phyloP scores from a whole-genome alignment of 2,329 filamentous ascomycete genomes.

The Pseudocercospora musae region DNA sequence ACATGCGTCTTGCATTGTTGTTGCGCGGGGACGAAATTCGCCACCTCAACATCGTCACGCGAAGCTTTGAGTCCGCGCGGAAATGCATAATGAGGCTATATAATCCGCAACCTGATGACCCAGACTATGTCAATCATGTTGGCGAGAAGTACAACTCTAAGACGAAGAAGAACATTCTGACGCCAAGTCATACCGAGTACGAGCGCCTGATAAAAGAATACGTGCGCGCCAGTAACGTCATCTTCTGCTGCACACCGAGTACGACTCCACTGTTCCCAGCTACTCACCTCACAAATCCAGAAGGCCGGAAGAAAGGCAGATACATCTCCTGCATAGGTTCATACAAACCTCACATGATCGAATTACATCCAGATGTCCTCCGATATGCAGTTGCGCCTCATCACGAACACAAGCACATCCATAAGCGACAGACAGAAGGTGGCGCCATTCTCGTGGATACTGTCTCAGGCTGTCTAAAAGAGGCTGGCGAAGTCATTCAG shows the following conservation, averaged over 20 bases:
- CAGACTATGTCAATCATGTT: conserved; percentile 36
- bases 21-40: conserved; percentile 67
- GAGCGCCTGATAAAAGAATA: conserved; percentile 66
- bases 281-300: conserved; percentile 66
- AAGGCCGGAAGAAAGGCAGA: conserved; percentile 66
- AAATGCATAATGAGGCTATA: conserved; percentile 55
- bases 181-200: conserved; percentile 68
- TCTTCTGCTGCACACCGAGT: conserved; percentile 86
- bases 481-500: conserved; percentile 83
- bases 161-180: conserved; percentile 65
- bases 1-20: conserved; percentile 77
- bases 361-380: conserved; percentile 75
- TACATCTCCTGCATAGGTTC: conserved; percentile 71
- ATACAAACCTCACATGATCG: conserved; percentile 71
- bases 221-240: conserved; percentile 69
- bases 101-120: conserved; percentile 39
- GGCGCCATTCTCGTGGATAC: conserved; percentile 64
- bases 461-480: conserved; percentile 72
- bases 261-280: conserved; percentile 71
- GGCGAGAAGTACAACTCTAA: conserved; percentile 38
- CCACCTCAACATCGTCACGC: conserved; percentile 79
- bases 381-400: conserved; percentile 57
- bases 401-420: conserved; percentile 57
- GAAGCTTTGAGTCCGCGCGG: conserved; percentile 60
- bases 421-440: conserved; percentile 59